Conservation (phyloP, 441 rosid genomes). For the Geranium incanum region DNA sequence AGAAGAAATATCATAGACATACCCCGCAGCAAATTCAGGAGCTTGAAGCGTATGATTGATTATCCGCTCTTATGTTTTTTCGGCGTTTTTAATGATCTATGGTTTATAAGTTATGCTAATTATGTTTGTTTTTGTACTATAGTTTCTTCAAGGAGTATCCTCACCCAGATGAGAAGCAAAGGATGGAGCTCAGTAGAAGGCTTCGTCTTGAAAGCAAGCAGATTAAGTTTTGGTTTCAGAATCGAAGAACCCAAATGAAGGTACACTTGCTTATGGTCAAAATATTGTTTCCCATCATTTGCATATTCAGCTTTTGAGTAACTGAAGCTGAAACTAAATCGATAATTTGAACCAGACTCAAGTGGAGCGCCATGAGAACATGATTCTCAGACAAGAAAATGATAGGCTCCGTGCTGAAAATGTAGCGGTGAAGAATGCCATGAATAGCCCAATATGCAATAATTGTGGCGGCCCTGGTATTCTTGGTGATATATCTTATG, state of each 20-base stretch:
- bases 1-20: conserved; percentile 74
- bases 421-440: conserved; percentile 63
- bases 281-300: no score
- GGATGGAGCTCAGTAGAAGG: conserved; percentile 71
- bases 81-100: background rate
- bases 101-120: background rate
- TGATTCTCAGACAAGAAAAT: conserved; percentile 64
- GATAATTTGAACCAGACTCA: conserved; percentile 48
- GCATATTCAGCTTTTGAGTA: background rate
- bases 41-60: conserved; percentile 49
- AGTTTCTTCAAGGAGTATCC: conserved; percentile 92
- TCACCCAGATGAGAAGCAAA: conserved; percentile 92
- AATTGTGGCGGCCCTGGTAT: conserved; percentile 85
- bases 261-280: conserved; percentile 25
- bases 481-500: conserved; percentile 62
- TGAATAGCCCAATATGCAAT: conserved; percentile 72
- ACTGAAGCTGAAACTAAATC: conserved; percentile 6
- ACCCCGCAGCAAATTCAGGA: conserved; percentile 89
- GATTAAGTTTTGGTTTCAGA: conserved; percentile 97
- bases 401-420: conserved; percentile 78
- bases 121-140: background rate
- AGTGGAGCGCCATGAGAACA: conserved; percentile 78
- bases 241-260: conserved; percentile 97
- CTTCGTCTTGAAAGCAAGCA: conserved; percentile 80
- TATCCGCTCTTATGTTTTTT: background rate